These are phyloP conservation scores for Clarireedia sp. DNA, from an alignment of 2,329 filamentous ascomycete species.

Conservation along the genomic window DNA sequence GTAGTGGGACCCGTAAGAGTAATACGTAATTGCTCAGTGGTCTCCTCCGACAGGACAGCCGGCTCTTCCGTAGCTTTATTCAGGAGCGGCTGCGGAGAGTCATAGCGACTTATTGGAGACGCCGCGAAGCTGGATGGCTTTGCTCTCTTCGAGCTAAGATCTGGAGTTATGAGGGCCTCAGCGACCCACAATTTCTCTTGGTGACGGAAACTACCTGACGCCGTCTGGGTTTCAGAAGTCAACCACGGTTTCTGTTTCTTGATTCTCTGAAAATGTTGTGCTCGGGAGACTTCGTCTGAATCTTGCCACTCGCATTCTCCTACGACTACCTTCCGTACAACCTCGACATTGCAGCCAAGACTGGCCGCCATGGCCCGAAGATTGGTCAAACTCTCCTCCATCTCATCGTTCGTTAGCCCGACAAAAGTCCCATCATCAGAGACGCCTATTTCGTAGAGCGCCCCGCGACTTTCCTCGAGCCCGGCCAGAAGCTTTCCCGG, in stretches of 20 bases:
- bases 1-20: slow-evolving; percentile 84
- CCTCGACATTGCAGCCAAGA: slow-evolving; percentile 75
- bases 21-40: slow-evolving; percentile 65
- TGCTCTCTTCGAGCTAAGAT: slow-evolving; percentile 38
- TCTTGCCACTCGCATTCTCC: slow-evolving; percentile 69
- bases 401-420: slow-evolving; percentile 80
- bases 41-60: slow-evolving; percentile 4
- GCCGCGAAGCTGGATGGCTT: background rate
- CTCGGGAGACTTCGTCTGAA: background rate
- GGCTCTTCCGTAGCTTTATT: background rate
- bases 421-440: slow-evolving; percentile 89
- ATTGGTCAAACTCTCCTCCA: slow-evolving; percentile 83
- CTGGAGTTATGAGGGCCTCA: slow-evolving; percentile 80
- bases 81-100: background rate
- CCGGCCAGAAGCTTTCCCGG: slow-evolving; percentile 61
- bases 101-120: background rate
- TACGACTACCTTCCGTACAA: slow-evolving; percentile 74
- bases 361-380: slow-evolving; percentile 87
- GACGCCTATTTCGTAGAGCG: slow-evolving; percentile 92
- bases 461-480: slow-evolving; percentile 85
- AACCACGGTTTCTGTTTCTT: slow-evolving; percentile 15
- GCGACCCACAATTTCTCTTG: slow-evolving; percentile 70
- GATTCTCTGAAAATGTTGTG: slow-evolving; percentile 11
- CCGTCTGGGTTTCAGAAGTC: background rate
- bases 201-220: slow-evolving; percentile 20